A percentile compares a stretch with the other conserved stretches of the same genome.
These are phyloP conservation scores for Ophiostoma sp. DNA, from an alignment of 2,329 filamentous ascomycete species.

Conservation along the genomic window DNA sequence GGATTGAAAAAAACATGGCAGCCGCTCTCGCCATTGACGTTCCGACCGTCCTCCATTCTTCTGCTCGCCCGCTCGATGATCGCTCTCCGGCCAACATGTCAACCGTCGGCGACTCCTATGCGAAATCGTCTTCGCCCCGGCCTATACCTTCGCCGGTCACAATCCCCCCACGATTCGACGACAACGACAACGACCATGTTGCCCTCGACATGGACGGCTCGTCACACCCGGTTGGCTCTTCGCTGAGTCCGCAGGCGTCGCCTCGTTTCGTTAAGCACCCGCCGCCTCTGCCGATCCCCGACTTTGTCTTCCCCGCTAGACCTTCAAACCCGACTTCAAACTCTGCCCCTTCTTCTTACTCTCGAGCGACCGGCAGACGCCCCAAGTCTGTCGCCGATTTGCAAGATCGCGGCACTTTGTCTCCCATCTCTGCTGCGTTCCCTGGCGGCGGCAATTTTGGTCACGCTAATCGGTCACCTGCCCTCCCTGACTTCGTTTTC, in stretches of 20 bases:
- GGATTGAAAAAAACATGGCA: slow-evolving; percentile 32
- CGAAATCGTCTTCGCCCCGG: slow-evolving; percentile 26
- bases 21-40: slow-evolving; percentile 29
- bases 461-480: slow-evolving; percentile 35
- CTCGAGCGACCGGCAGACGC: slow-evolving; percentile 46
- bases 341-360: slow-evolving; percentile 44
- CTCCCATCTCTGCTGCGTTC: not conserved
- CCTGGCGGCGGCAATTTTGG: not conserved
- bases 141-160: slow-evolving; percentile 30
- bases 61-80: slow-evolving; percentile 6
- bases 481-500: slow-evolving; percentile 52
- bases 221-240: slow-evolving; percentile 26
- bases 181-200: slow-evolving; percentile 13
- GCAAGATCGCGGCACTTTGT: slow-evolving; percentile 30
- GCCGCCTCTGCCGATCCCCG: slow-evolving; percentile 46
- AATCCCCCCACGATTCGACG: slow-evolving; percentile 31
- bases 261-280: slow-evolving; percentile 31
- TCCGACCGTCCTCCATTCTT: slow-evolving; percentile 9
- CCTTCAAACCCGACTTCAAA: slow-evolving; percentile 43
- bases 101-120: slow-evolving; percentile 20
- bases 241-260: slow-evolving; percentile 33
- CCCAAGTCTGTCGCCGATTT: slow-evolving; percentile 50
- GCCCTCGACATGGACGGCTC: slow-evolving; percentile 8
- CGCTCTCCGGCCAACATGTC: slow-evolving; percentile 4
- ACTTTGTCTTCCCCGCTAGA: slow-evolving; percentile 57